Evolutionary conservation across 257 asterid species (phyloP).

Genomic region (Cynanchum wilfordii): DNA sequence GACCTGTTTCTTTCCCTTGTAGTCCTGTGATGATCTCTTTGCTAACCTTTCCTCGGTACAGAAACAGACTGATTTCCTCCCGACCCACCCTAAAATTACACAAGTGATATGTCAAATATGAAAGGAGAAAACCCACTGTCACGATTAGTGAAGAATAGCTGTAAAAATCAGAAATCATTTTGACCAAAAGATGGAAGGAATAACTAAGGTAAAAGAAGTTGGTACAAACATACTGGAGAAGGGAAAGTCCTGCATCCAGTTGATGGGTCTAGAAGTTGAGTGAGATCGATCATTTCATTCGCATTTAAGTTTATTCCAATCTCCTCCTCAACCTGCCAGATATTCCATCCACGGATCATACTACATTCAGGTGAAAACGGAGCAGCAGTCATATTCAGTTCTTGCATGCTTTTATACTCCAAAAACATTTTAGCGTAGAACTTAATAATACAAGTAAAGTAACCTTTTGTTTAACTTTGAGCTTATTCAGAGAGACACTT

Average conservation of each 20-base stretch:
- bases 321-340: conserved; percentile 84
- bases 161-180: neutral
- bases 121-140: neutral
- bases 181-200: neutral
- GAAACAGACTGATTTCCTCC: conserved; percentile 75
- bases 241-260: conserved; percentile 69
- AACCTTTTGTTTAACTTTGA: neutral
- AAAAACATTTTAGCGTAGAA: neutral
- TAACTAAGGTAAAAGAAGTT: neutral
- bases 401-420: neutral
- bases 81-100: conserved; percentile 66
- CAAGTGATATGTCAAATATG: conserved; percentile 6
- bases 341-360: too few species aligned
- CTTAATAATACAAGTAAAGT: neutral
- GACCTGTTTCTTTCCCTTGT: conserved; percentile 80
- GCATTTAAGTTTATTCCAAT: conserved; percentile 65
- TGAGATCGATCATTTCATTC: conserved; percentile 69
- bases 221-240: conserved; percentile 58
- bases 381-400: neutral
- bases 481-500: neutral
- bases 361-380: neutral
- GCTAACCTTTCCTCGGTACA: conserved; percentile 62
- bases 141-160: neutral
- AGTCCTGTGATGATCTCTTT: conserved; percentile 53
- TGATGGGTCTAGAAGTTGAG: conserved; percentile 67